Evolutionary conservation across 257 asterid genomes (phyloP).

Genomic region (Haberlea rhodopensis): DNA sequence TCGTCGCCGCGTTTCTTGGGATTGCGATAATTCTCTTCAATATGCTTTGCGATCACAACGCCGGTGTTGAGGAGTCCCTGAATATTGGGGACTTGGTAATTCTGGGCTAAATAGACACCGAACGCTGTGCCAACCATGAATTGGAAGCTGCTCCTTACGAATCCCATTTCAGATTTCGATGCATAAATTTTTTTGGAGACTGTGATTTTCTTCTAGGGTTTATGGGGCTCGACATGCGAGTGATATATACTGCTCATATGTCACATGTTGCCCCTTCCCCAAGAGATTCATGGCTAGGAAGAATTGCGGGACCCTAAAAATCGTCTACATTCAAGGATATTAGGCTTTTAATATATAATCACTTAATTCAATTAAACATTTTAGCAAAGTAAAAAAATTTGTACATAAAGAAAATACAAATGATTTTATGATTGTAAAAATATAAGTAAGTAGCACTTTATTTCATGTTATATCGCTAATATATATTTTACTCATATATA

Average conservation of each 20-base stretch:
- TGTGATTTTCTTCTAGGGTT: not conserved
- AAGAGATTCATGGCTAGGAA: not conserved
- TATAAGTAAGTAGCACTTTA: too few species aligned
- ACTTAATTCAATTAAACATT: too few species aligned
- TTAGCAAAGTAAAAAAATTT: too few species aligned
- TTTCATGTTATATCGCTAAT: too few species aligned
- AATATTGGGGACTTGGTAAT: slow-evolving; percentile 71
- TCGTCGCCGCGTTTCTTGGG: slow-evolving; percentile 56
- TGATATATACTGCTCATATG: not conserved
- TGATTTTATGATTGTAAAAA: too few species aligned
- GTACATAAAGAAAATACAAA: too few species aligned
- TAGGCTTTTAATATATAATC: too few species aligned
- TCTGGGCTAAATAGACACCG: slow-evolving; percentile 80
- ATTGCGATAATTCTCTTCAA: slow-evolving; percentile 77
- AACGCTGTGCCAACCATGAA: slow-evolving; percentile 54
- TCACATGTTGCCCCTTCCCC: not conserved
- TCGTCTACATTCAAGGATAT: too few species aligned
- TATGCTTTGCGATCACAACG: slow-evolving; percentile 47
- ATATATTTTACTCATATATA: too few species aligned
- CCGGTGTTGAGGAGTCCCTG: slow-evolving; percentile 56
- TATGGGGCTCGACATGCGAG: not conserved
- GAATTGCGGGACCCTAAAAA: not conserved
- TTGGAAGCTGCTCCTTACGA: slow-evolving; percentile 46
- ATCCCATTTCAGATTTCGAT: slow-evolving; percentile 37
- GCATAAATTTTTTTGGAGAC: not conserved